These are phyloP conservation scores for Thielaviopsis cerberus DNA, from an alignment of 2,329 filamentous ascomycete species.

Conservation along the genomic window DNA sequence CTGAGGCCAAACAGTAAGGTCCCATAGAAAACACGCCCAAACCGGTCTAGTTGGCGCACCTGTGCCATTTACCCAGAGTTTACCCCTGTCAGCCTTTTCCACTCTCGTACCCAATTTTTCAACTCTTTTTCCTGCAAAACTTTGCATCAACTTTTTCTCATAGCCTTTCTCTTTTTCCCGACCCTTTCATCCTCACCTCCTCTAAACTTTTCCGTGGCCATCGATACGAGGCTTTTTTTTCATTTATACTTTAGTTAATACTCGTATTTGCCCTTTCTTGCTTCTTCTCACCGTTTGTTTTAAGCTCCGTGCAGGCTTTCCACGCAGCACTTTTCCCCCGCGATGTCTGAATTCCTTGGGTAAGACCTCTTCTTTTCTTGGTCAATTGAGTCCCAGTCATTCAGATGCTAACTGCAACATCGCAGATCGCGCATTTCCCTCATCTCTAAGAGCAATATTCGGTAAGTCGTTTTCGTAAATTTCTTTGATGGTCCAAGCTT, in stretches of 20 bases:
- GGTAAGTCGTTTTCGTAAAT: conserved; percentile 35
- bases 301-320: conserved; percentile 23
- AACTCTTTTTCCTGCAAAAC: conserved; percentile 1
- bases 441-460: conserved; percentile 93
- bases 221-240: conserved; percentile 12
- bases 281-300: conserved; percentile 13
- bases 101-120: neutral
- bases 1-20: conserved; percentile 5
- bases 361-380: conserved; percentile 20
- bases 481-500: neutral
- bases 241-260: conserved; percentile 20
- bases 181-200: conserved; percentile 7
- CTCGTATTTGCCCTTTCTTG: conserved; percentile 12
- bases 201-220: conserved; percentile 3
- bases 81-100: conserved; percentile 8
- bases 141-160: conserved; percentile 1
- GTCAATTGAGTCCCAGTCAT: conserved; percentile 14
- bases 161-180: conserved; percentile 2
- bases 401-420: conserved; percentile 17
- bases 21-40: neutral
- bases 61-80: conserved; percentile 7
- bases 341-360: conserved; percentile 45
- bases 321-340: conserved; percentile 21
- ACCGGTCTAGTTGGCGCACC: neutral
- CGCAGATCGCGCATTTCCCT: conserved; percentile 78